These are phyloP conservation scores for Suaeda aralocaspica DNA, from an alignment of 148 eudicot genomes.

Conservation along the genomic window DNA sequence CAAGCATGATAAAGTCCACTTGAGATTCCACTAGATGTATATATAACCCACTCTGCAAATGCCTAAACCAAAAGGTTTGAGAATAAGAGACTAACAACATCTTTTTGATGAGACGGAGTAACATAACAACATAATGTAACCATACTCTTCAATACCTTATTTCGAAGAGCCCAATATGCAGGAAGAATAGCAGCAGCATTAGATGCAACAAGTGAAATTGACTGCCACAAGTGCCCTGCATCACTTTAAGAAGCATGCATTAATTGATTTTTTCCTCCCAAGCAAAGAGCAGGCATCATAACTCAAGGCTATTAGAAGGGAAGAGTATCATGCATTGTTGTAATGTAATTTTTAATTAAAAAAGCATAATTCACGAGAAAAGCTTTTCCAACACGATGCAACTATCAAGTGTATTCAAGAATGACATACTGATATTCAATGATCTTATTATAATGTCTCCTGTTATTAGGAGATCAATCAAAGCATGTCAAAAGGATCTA, in stretches of 20 bases:
- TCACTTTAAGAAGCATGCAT: conserved; percentile 23
- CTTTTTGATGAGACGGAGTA: neutral
- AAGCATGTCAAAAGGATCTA: no score
- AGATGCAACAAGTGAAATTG: conserved; percentile 78
- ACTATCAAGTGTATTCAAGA: neutral
- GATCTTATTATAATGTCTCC: no score
- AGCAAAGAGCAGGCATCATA: neutral
- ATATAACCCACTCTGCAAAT: conserved; percentile 88
- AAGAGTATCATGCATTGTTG: neutral
- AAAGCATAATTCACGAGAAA: neutral
- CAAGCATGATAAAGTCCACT: conserved; percentile 95
- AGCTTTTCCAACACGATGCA: neutral
- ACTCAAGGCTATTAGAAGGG: neutral
- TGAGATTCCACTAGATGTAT: conserved; percentile 74
- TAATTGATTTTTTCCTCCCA: neutral
- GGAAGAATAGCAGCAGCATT: conserved; percentile 95
- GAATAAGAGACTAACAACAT: neutral
- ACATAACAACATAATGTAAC: neutral
- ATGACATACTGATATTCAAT: neutral
- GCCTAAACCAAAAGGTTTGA: conserved; percentile 46
- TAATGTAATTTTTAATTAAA: neutral
- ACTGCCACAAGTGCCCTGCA: conserved; percentile 90
- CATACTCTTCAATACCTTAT: conserved; percentile 42
- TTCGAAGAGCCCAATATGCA: conserved; percentile 81
- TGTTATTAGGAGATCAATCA: no score